These are phyloP conservation scores for Cucurbitaria berberidis DNA, from an alignment of 2,329 filamentous ascomycete genomes.

Conservation along the genomic window DNA sequence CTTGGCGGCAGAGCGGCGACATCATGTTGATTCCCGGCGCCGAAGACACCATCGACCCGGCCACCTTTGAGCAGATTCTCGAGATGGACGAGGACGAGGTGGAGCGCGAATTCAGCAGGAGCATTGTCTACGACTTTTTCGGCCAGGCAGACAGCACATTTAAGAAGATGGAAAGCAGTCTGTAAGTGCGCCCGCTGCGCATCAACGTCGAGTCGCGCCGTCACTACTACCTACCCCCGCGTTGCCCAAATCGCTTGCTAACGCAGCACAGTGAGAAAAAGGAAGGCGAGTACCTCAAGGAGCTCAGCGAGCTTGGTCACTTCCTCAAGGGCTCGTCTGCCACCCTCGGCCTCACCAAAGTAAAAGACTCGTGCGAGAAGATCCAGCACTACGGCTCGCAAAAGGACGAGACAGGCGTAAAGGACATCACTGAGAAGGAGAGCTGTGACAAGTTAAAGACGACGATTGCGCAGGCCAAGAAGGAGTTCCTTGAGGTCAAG, in stretches of 20 bases:
- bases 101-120: conserved; percentile 84
- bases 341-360: conserved; percentile 86
- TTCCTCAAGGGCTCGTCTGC: conserved; percentile 98
- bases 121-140: conserved; percentile 92
- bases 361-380: conserved; percentile 93
- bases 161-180: conserved; percentile 75
- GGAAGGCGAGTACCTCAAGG: conserved; percentile 63
- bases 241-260: conserved; percentile 9
- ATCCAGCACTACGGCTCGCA: conserved; percentile 90
- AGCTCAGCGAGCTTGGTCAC: conserved; percentile 84
- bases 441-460: conserved; percentile 71
- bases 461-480: conserved; percentile 73
- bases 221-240: not conserved
- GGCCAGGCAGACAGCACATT: conserved; percentile 90
- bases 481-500: conserved; percentile 77
- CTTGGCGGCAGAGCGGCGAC: conserved; percentile 32
- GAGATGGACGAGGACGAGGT: conserved; percentile 96
- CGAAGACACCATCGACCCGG: conserved; percentile 76
- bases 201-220: not conserved
- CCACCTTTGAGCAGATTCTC: conserved; percentile 91
- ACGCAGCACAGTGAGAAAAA: conserved; percentile 62
- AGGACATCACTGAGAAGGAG: conserved; percentile 69
- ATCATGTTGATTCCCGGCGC: conserved; percentile 63
- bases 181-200: conserved; percentile 67
- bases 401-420: conserved; percentile 77